phyloP scores from a whole-genome alignment of 176 grass and related monocot genomes.

The Dactylis glomerata region DNA sequence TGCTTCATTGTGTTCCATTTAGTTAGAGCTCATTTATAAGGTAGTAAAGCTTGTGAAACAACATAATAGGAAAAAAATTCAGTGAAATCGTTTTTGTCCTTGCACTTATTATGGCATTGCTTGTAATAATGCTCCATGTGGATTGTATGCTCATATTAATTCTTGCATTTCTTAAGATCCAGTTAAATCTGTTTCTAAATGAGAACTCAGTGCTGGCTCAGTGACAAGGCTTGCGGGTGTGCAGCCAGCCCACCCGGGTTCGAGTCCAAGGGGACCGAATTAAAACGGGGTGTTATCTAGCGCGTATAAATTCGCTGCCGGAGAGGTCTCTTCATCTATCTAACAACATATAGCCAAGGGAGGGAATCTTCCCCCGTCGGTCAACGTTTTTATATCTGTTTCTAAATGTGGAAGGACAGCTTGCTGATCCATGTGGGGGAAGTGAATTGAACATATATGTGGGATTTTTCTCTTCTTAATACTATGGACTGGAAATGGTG shows the following conservation, averaged over 20 bases:
- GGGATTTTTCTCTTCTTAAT: background rate
- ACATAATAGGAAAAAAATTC: background rate
- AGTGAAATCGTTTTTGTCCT: background rate
- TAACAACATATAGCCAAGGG: too few relatives aligned
- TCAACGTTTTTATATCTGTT: background rate
- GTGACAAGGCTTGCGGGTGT: too few relatives aligned
- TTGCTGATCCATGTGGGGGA: background rate
- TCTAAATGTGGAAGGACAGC: background rate
- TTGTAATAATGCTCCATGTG: background rate
- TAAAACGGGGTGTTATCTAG: too few relatives aligned
- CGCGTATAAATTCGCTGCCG: too few relatives aligned
- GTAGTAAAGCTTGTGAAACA: background rate
- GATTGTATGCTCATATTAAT: slow-evolving; percentile 3
- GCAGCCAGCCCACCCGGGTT: too few relatives aligned
- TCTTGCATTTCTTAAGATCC: slow-evolving; percentile 2
- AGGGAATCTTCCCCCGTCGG: too few relatives aligned
- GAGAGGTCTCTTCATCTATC: too few relatives aligned
- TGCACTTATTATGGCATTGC: background rate
- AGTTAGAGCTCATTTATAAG: background rate
- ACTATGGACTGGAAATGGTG: background rate
- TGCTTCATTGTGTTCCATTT: background rate
- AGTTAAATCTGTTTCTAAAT: slow-evolving; percentile 7
- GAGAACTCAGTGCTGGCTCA: too few relatives aligned
- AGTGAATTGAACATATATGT: background rate
- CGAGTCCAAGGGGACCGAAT: too few relatives aligned